phyloP scores from a whole-genome alignment of 495 filamentous ascomycete species.

The Penicillium cosmopolitanum region DNA sequence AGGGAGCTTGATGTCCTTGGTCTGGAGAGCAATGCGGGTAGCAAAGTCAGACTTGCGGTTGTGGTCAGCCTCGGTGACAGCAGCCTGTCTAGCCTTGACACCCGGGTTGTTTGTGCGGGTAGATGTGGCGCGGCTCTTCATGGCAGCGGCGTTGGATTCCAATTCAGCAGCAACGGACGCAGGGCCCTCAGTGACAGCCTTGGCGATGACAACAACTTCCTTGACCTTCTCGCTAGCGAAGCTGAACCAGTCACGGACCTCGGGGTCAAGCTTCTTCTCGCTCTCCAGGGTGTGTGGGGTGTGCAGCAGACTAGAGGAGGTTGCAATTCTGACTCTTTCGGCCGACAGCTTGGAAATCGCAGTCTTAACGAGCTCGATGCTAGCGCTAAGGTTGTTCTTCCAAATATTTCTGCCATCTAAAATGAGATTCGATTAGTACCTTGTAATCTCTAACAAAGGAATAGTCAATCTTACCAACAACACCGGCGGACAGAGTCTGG shows the following conservation, averaged over 20 bases:
- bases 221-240: slow-evolving; percentile 93
- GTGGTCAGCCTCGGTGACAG: slow-evolving; percentile 82
- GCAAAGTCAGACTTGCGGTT: slow-evolving; percentile 71
- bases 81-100: slow-evolving; percentile 92
- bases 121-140: slow-evolving; percentile 85
- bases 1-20: slow-evolving; percentile 85
- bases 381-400: too few relatives aligned
- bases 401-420: slow-evolving; percentile 97
- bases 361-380: too few relatives aligned
- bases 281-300: slow-evolving; percentile 94
- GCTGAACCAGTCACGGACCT: slow-evolving; percentile 97
- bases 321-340: too few relatives aligned
- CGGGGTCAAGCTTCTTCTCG: slow-evolving; percentile 93
- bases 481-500: slow-evolving; percentile 88
- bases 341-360: too few relatives aligned
- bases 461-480: slow-evolving; percentile 53
- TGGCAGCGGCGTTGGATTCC: slow-evolving; percentile 91
- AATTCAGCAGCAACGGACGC: slow-evolving; percentile 82
- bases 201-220: slow-evolving; percentile 92
- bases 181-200: slow-evolving; percentile 90
- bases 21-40: slow-evolving; percentile 70
- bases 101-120: slow-evolving; percentile 93
- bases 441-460: too few relatives aligned
- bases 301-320: slow-evolving; percentile 15
- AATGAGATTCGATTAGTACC: too few relatives aligned